Conservation (phyloP, 2,329 filamentous ascomycete genomes). For the Colletotrichum destructivum region DNA sequence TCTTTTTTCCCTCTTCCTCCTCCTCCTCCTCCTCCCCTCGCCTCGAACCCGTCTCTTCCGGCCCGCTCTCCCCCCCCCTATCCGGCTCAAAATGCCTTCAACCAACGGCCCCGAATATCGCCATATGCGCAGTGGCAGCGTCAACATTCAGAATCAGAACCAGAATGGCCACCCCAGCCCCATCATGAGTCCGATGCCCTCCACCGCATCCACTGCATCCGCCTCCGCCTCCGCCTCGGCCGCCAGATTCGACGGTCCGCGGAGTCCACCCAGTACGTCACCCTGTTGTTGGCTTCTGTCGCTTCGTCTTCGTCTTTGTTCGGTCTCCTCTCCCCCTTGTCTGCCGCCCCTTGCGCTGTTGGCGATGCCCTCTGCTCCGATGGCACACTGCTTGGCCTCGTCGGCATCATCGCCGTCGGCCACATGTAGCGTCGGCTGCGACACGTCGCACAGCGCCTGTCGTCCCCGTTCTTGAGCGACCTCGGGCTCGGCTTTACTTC, state of each 20-base stretch:
- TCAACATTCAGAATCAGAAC: slow-evolving; percentile 63
- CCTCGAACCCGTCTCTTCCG: neutral
- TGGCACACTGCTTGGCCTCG: slow-evolving; percentile 7
- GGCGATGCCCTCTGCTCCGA: slow-evolving; percentile 10
- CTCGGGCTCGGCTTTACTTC: slow-evolving; percentile 19
- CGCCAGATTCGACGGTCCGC: slow-evolving; percentile 69
- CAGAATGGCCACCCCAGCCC: slow-evolving; percentile 50
- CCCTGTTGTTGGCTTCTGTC: slow-evolving; percentile 10
- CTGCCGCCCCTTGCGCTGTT: slow-evolving; percentile 1
- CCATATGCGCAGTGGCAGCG: slow-evolving; percentile 71
- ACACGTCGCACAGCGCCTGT: slow-evolving; percentile 40
- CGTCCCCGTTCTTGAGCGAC: slow-evolving; percentile 40
- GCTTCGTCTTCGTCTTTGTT: slow-evolving; percentile 13
- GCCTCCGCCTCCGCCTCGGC: slow-evolving; percentile 11
- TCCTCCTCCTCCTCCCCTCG: slow-evolving; percentile 11
- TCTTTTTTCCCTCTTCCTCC: slow-evolving; percentile 20
- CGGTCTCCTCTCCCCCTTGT: neutral
- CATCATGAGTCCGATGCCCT: slow-evolving; percentile 54
- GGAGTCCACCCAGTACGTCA: slow-evolving; percentile 74
- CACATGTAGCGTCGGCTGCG: slow-evolving; percentile 20
- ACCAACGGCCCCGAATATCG: slow-evolving; percentile 66
- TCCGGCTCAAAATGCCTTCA: slow-evolving; percentile 44
- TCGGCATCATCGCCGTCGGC: slow-evolving; percentile 6
- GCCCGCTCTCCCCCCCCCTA: neutral
- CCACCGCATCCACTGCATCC: slow-evolving; percentile 44